These are phyloP conservation scores for Capsicum pubescens DNA, from an alignment of 257 asterid species.

Conservation along the genomic window DNA sequence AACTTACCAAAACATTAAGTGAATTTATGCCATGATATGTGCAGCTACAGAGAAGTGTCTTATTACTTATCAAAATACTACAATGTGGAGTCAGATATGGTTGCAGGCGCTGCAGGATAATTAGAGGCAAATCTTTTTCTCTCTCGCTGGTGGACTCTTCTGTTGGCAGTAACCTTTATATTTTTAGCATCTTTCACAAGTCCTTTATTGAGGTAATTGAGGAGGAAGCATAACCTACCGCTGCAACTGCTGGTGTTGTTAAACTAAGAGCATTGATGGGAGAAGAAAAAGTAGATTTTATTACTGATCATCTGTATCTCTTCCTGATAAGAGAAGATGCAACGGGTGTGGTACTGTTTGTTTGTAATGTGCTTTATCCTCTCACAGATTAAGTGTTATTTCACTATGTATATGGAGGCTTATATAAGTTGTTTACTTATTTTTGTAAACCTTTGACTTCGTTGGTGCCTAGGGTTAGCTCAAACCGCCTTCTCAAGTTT, in stretches of 20 bases:
- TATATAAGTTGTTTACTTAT: not conserved
- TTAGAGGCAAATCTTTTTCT: no score
- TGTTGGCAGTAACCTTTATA: conserved; percentile 32
- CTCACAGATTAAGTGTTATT: not conserved
- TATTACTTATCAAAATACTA: not conserved
- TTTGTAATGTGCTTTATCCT: conserved; percentile 45
- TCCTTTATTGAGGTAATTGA: conserved; percentile 51
- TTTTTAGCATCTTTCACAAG: conserved; percentile 49
- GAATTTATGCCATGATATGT: not conserved
- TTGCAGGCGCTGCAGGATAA: not conserved
- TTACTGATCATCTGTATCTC: conserved; percentile 51
- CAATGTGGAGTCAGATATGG: not conserved
- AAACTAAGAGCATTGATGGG: not conserved
- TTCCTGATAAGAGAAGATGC: conserved; percentile 47
- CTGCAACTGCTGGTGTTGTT: conserved; percentile 37
- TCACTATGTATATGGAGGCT: not conserved
- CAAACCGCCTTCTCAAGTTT: not conserved
- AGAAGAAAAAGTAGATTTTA: conserved; percentile 35
- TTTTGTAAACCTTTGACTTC: not conserved
- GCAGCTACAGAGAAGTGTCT: not conserved
- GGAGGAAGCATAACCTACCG: conserved; percentile 53
- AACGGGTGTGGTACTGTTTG: conserved; percentile 43
- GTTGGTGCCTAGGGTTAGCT: not conserved
- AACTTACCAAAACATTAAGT: no score
- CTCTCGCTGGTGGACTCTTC: conserved; percentile 38